Percentiles rank a stretch among this genome's conserved stretches.
Conservation (phyloP, 352 stramenopile species). For the Phytophthora pistaciae region DNA sequence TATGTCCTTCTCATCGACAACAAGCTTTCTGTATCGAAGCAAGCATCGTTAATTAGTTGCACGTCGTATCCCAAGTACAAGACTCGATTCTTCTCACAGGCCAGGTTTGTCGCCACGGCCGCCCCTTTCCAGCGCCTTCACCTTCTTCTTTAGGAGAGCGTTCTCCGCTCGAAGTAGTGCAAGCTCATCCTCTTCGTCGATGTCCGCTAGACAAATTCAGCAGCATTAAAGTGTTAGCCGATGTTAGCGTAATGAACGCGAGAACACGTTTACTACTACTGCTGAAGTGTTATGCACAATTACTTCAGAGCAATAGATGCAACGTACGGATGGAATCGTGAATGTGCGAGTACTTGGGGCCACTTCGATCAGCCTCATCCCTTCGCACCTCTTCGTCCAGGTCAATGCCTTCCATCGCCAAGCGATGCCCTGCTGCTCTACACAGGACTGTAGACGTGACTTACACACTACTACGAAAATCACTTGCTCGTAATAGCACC, state of each 20-base stretch:
- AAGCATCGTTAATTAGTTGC: not conserved
- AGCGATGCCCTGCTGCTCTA: not conserved
- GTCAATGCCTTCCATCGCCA: slow-evolving; percentile 23
- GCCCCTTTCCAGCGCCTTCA: slow-evolving; percentile 69
- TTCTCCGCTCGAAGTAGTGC: slow-evolving; percentile 71
- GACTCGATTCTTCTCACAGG: slow-evolving; percentile 29
- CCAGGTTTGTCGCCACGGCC: slow-evolving; percentile 54
- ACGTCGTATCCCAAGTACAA: not conserved
- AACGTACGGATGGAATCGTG: slow-evolving; percentile 37
- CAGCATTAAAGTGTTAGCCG: not conserved
- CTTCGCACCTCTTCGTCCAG: slow-evolving; percentile 31
- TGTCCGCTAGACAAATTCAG: slow-evolving; percentile 12
- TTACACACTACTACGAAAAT: not conserved
- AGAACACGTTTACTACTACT: too few species aligned
- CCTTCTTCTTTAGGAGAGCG: slow-evolving; percentile 69
- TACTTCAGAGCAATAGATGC: not conserved
- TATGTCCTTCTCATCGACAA: slow-evolving; percentile 68
- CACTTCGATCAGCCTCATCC: slow-evolving; percentile 23
- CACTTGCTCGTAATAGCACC: slow-evolving; percentile 7
- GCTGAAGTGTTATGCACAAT: not conserved
- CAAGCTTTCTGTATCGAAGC: slow-evolving; percentile 47
- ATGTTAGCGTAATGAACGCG: too few species aligned
- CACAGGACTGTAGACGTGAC: not conserved
- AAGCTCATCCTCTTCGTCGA: slow-evolving; percentile 51
- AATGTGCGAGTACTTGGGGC: slow-evolving; percentile 44